Base-by-base conservation (phyloP, 768 basidiomycete species). In the Serpula lacrymans region DNA sequence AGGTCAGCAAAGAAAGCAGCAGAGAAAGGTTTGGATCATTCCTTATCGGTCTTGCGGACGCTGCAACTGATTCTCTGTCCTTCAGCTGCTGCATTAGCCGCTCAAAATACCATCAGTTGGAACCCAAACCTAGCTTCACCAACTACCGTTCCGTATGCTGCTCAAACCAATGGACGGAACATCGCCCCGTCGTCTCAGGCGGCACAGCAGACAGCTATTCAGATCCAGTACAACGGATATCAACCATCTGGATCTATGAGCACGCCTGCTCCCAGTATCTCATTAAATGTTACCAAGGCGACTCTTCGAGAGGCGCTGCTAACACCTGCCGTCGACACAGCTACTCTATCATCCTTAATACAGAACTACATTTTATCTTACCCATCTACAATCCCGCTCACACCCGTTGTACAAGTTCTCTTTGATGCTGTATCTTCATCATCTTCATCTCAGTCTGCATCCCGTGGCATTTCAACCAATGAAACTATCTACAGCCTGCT, bases 281-380 rank as follows among this genome's bases (percentile, higher is more conserved):
- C 63, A 1, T 42, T 65, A 34, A 63, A 49, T 25, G 54, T 62
- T 25, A 62, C 56, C 22, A 45, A 51, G 4, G 36, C 53, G 0
- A 51, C 59, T 20, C 46, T 65, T 20, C 59, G 57, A 21, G 63
- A 66, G 7, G 60, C 64, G 12, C 58, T 60, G 26, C 37, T 52
- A 24, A 38, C 54, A 0, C 70, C 59, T 34, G 68, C 64, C 8
- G 47, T 78, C 35, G 77, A 80, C 47, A 43, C 71, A 0, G 55
- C 68, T 1, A 72, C 71, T 3, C 59, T 82, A 14, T 70, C 79
- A 11, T 70, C 72, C 27, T 72, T 80, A 63, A 73, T 81, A 26
- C 73, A 76, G 42, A 63, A 65, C 14, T 78, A 67, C 42, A 69
- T 69, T 25, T 54, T 69, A 14, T 62, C 70, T 4, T 69, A 77